These are phyloP conservation scores for Pulveroboletus ravenelii DNA, from an alignment of 768 basidiomycete species.

Conservation along the genomic window DNA sequence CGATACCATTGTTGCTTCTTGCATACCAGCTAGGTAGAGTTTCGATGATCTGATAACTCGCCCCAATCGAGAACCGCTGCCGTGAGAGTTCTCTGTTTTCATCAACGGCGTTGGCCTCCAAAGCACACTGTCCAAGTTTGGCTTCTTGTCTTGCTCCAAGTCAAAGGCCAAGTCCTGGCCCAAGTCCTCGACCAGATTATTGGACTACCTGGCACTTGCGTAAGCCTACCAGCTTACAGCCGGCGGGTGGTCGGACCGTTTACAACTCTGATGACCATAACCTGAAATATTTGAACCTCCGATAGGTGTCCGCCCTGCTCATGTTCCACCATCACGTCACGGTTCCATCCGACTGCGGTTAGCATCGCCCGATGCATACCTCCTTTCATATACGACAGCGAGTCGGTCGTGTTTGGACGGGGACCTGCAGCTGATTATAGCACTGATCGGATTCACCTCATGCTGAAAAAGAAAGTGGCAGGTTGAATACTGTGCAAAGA, in stretches of 20 bases:
- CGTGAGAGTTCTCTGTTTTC: not conserved
- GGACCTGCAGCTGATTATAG: not conserved
- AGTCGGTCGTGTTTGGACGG: not conserved
- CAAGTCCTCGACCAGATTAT: too few relatives aligned
- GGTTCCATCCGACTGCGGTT: not conserved
- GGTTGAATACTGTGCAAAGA: too few relatives aligned
- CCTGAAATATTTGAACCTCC: not conserved
- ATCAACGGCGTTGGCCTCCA: not conserved
- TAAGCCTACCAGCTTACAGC: too few relatives aligned
- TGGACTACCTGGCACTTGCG: too few relatives aligned
- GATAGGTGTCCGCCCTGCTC: not conserved
- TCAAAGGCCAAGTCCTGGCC: not conserved
- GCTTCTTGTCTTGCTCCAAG: not conserved
- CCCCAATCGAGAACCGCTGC: too few relatives aligned
- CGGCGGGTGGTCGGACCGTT: too few relatives aligned
- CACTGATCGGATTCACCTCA: not conserved
- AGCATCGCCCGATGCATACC: not conserved
- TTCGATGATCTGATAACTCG: too few relatives aligned
- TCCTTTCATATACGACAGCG: not conserved
- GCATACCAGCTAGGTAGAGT: too few relatives aligned
- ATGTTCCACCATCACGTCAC: not conserved
- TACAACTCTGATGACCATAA: not conserved
- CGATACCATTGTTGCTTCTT: not conserved
- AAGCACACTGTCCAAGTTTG: too few relatives aligned
- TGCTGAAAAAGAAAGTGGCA: not conserved